Conservation (phyloP, 768 basidiomycete species). For the Psilocybe sp. region DNA sequence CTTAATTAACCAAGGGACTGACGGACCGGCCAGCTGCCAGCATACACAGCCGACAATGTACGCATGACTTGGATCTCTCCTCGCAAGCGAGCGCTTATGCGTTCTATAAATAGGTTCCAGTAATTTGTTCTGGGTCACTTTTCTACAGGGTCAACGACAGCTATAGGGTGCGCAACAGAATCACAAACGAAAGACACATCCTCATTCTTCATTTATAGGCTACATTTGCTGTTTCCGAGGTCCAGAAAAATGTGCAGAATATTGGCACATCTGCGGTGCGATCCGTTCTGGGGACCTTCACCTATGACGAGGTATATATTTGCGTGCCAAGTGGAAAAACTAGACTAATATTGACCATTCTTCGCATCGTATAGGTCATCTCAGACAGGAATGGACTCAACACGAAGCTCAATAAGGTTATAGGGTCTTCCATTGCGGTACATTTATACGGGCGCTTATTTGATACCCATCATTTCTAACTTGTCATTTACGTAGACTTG, state of each 20-base stretch:
- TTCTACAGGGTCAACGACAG: conserved; percentile 51
- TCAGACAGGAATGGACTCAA: conserved; percentile 54
- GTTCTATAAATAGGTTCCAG: conserved; percentile 38
- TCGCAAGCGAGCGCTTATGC: not conserved
- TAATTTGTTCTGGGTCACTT: conserved; percentile 49
- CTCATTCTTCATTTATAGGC: conserved; percentile 19
- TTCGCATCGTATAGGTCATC: conserved; percentile 36
- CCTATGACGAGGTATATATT: conserved; percentile 40
- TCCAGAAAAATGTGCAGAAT: conserved; percentile 45
- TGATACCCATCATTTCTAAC: not conserved
- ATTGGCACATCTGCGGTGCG: conserved; percentile 55
- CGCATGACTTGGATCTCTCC: too few relatives aligned
- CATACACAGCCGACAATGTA: conserved; percentile 33
- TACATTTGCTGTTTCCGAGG: conserved; percentile 48
- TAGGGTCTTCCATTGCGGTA: conserved; percentile 47
- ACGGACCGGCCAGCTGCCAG: conserved; percentile 21
- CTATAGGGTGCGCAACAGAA: conserved; percentile 33
- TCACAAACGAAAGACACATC: not conserved
- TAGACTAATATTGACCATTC: not conserved
- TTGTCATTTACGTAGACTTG: conserved; percentile 32
- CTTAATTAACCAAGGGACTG: not conserved
- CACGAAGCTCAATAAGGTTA: conserved; percentile 41
- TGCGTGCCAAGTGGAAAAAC: not conserved
- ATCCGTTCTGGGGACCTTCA: conserved; percentile 50
- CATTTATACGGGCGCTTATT: too few relatives aligned